phyloP scores from a whole-genome alignment of 1,284 basidiomycete genomes.

The Chalciporus sp. region DNA sequence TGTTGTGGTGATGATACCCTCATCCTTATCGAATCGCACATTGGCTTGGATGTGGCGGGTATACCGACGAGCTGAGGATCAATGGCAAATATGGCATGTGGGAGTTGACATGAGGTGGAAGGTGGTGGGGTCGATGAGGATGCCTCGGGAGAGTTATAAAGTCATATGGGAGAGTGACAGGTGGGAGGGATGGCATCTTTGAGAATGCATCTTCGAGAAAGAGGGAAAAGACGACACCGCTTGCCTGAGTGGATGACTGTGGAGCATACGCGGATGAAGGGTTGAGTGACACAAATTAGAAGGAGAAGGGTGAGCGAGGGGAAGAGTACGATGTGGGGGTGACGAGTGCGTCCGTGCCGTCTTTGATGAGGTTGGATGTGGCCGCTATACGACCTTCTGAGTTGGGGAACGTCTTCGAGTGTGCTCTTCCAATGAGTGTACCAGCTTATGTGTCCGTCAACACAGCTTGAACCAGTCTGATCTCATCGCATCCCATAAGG shows the following conservation, averaged over 20 bases:
- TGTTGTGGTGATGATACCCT: constrained; percentile 6
- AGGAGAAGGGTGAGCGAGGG: constrained; percentile 39
- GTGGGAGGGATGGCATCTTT: constrained; percentile 37
- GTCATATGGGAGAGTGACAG: constrained; percentile 41
- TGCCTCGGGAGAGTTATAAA: constrained; percentile 27
- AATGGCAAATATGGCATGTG: constrained; percentile 42
- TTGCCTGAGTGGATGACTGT: constrained; percentile 29
- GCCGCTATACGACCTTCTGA: no score
- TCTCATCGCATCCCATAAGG: no score
- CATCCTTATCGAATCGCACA: constrained; percentile 36
- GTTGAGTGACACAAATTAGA: constrained; percentile 35
- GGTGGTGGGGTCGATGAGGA: constrained; percentile 24
- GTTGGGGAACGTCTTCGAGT: no score
- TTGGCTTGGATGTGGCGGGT: constrained; percentile 40
- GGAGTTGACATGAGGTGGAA: constrained; percentile 19
- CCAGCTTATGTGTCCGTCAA: no score
- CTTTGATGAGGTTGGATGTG: no score
- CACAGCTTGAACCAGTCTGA: no score
- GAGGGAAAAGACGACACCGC: constrained; percentile 44
- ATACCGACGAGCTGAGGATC: constrained; percentile 56
- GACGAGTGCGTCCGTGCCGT: no score
- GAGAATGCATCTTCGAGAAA: constrained; percentile 45
- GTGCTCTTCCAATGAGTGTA: no score
- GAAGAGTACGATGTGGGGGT: constrained; percentile 37
- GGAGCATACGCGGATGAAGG: constrained; percentile 26